phyloP scores from a whole-genome alignment of 345 rosid genomes.

The Rhizophora mangle region DNA sequence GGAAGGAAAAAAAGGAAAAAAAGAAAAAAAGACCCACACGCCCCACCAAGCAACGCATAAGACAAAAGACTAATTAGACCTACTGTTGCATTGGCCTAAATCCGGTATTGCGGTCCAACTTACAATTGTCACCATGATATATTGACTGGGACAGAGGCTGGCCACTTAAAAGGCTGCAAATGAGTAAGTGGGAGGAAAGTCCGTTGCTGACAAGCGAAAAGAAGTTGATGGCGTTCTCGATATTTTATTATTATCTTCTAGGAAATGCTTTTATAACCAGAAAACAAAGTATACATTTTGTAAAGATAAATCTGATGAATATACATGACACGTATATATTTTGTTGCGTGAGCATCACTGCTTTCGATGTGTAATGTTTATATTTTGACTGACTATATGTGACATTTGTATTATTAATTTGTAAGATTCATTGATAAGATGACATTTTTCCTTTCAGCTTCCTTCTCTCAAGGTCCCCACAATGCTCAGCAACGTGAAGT shows the following conservation, averaged over 20 bases:
- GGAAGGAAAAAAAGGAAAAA: not conserved
- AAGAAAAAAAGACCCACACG: not conserved
- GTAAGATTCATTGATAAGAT: conserved; percentile 5
- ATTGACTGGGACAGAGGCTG: conserved; percentile 7
- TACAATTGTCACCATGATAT: conserved; percentile 15
- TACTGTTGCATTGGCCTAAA: conserved; percentile 3
- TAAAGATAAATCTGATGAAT: too few species aligned
- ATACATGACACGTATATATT: too few species aligned
- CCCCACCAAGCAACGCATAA: too few species aligned
- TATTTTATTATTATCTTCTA: too few species aligned
- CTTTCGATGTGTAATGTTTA: too few species aligned
- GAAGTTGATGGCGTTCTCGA: not conserved
- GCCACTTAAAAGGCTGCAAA: conserved; percentile 25
- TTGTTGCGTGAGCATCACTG: too few species aligned
- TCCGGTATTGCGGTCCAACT: conserved; percentile 14
- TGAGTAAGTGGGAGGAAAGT: not conserved
- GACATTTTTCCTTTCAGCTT: conserved; percentile 4
- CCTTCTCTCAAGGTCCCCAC: conserved; percentile 3
- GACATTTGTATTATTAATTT: not conserved
- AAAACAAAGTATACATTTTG: too few species aligned
- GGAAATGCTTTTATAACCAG: too few species aligned
- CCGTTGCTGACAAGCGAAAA: not conserved
- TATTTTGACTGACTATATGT: too few species aligned
- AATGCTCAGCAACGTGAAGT: conserved; percentile 2
- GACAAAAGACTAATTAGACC: conserved; percentile 2